Percentiles rank a stretch among this genome's conserved stretches.
Evolutionary conservation across 176 grass and related monocot genomes (phyloP).

Genomic region (Carex parvula): DNA sequence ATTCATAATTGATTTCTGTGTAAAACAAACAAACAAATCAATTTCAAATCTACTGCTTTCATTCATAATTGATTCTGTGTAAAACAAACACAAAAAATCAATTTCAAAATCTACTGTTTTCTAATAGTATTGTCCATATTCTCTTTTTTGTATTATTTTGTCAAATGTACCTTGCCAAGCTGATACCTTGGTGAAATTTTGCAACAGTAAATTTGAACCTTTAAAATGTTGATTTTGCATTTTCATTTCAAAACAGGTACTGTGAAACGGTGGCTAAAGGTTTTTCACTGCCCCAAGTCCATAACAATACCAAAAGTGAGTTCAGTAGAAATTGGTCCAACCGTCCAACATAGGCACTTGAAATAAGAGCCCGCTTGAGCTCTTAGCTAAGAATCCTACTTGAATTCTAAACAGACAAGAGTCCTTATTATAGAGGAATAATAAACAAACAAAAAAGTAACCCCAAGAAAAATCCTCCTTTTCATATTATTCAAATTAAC

Average conservation of each 20-base stretch:
- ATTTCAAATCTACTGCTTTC: slow-evolving; percentile 27
- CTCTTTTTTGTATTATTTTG: background rate
- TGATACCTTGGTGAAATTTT: background rate
- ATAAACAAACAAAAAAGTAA: background rate
- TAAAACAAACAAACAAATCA: slow-evolving; percentile 20
- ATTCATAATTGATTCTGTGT: slow-evolving; percentile 71
- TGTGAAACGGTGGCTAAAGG: background rate
- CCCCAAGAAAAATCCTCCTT: background rate
- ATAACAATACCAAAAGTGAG: background rate
- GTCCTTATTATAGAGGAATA: background rate
- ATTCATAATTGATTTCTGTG: slow-evolving; percentile 75
- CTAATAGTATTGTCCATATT: background rate
- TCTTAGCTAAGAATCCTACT: background rate
- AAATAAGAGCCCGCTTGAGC: background rate
- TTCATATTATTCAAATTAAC: background rate
- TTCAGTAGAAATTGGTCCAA: background rate
- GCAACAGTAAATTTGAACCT: background rate
- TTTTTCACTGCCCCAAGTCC: background rate
- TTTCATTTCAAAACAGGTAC: background rate
- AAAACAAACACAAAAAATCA: slow-evolving; percentile 21
- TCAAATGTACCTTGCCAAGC: background rate
- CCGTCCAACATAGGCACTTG: background rate
- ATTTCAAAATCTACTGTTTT: background rate
- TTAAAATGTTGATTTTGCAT: background rate
- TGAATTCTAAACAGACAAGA: background rate